Conservation (phyloP, 2,329 filamentous ascomycete genomes). For the Colletotrichum truncatum region DNA sequence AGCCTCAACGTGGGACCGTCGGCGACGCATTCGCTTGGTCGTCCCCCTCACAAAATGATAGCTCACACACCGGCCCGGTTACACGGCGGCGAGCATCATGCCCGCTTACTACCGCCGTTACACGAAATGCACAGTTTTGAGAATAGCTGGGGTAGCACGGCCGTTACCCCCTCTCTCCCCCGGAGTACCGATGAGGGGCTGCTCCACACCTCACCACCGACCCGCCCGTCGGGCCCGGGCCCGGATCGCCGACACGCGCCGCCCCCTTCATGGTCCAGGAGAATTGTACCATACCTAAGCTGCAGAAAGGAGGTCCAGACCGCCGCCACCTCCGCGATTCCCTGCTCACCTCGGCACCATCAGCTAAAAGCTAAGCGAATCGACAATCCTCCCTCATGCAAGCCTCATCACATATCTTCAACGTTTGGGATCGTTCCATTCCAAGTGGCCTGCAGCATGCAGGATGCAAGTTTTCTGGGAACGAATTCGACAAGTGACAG, state of each 20-base stretch:
- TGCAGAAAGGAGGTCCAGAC: conserved; percentile 3
- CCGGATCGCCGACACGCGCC: conserved; percentile 16
- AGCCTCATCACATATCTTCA: conserved; percentile 4
- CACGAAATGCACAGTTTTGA: not conserved
- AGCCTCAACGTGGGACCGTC: too few relatives aligned
- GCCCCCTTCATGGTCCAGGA: not conserved
- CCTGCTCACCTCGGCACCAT: not conserved
- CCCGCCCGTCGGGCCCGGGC: conserved; percentile 16
- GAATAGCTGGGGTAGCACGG: not conserved
- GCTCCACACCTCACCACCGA: not conserved
- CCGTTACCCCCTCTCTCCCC: too few relatives aligned
- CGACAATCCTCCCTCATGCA: not conserved
- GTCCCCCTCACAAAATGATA: not conserved
- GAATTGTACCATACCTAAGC: too few relatives aligned
- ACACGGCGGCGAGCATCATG: not conserved
- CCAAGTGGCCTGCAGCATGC: conserved; percentile 14
- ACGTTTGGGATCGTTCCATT: not conserved
- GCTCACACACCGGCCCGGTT: conserved; percentile 8
- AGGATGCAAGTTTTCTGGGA: not conserved
- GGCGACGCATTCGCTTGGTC: too few relatives aligned
- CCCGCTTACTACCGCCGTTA: not conserved
- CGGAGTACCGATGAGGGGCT: conserved; percentile 9
- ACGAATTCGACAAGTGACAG: conserved; percentile 1
- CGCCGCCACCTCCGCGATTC: conserved; percentile 11
- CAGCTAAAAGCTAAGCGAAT: not conserved